A percentile compares a stretch with the other conserved stretches of the same genome.
Evolutionary conservation across 441 rosid genomes (phyloP).

Genomic region (Adansonia grandidieri): DNA sequence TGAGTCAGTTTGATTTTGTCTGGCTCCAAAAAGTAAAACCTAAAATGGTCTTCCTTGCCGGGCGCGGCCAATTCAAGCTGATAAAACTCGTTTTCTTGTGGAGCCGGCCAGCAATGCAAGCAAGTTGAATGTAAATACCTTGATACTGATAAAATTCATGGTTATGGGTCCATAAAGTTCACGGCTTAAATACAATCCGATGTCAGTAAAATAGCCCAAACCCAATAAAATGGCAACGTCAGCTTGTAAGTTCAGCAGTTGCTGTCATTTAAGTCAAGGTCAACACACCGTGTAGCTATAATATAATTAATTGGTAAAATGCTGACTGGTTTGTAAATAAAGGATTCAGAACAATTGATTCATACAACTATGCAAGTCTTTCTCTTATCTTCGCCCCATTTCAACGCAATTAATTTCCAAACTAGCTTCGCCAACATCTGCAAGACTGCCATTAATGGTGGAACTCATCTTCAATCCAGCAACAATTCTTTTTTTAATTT

Average conservation of each 20-base stretch:
- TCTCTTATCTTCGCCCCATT: no score
- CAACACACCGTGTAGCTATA: background rate
- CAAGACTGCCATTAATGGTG: no score
- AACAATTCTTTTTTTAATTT: no score
- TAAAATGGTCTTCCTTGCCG: background rate
- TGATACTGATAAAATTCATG: background rate
- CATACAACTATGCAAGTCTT: no score
- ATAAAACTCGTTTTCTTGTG: background rate
- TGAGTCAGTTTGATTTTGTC: constrained; percentile 6
- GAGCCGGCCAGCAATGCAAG: constrained; percentile 14
- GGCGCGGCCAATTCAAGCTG: background rate
- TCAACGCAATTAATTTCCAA: no score
- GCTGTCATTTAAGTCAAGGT: background rate
- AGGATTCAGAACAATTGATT: no score
- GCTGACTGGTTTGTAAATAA: background rate
- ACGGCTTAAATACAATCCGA: background rate
- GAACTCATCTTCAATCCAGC: no score
- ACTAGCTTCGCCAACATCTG: no score
- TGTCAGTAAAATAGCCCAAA: background rate
- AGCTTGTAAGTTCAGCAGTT: background rate
- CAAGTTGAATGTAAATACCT: background rate
- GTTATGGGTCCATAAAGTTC: background rate
- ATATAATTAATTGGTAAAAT: background rate
- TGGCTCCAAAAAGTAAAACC: background rate
- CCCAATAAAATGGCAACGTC: background rate